A percentile compares a stretch with the other conserved stretches of the same genome.
Evolutionary conservation across 2,329 filamentous ascomycete genomes (phyloP).

Genomic region (Verticillium alfalfae): DNA sequence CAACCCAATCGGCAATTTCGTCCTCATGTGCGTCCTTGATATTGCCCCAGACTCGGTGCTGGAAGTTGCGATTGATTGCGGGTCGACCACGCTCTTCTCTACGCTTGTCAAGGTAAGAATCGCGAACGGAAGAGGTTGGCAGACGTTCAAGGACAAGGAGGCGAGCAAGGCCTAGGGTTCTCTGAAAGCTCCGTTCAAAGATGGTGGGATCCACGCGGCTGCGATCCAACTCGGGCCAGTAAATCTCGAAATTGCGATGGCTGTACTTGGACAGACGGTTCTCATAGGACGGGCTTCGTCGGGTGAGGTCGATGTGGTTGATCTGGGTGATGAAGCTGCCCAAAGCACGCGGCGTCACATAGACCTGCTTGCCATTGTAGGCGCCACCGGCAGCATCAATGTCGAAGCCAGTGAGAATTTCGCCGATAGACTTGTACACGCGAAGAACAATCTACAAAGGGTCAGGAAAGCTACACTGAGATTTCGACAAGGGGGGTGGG

Average conservation of each 20-base stretch:
- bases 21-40: conserved; percentile 75
- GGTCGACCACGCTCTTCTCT: conserved; percentile 69
- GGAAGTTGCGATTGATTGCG: conserved; percentile 34
- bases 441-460: conserved; percentile 66
- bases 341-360: conserved; percentile 69
- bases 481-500: background rate
- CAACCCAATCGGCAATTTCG: conserved; percentile 78
- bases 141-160: conserved; percentile 75
- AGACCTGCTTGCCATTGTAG: conserved; percentile 77
- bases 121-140: conserved; percentile 62
- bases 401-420: conserved; percentile 84
- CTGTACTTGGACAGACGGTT: conserved; percentile 83
- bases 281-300: conserved; percentile 81
- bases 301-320: conserved; percentile 73
- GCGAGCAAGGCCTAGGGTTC: conserved; percentile 71
- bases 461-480: background rate
- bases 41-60: conserved; percentile 52
- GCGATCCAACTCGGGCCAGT: conserved; percentile 71
- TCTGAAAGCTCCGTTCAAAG: conserved; percentile 73
- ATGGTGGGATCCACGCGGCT: conserved; percentile 79
- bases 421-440: conserved; percentile 76
- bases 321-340: conserved; percentile 76
- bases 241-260: conserved; percentile 77
- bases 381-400: conserved; percentile 80
- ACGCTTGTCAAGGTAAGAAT: conserved; percentile 65